Conservation (phyloP, 2,329 filamentous ascomycete species). For the Neofusicoccum parvum region DNA sequence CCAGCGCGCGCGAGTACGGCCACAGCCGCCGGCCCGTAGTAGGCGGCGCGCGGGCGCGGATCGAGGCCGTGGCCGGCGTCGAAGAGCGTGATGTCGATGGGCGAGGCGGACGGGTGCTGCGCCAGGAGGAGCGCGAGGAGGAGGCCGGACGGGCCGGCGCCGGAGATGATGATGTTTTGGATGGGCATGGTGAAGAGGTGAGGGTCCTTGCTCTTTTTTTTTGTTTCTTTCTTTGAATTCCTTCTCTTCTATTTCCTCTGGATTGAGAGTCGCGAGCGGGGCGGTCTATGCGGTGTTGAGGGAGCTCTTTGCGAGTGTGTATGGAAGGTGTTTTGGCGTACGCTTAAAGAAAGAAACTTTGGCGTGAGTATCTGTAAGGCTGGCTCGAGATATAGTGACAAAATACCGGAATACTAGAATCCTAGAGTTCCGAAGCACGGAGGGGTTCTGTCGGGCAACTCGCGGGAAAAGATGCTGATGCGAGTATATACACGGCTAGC, state of each 20-base stretch:
- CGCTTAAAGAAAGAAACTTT: too few species aligned
- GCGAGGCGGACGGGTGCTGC: constrained; percentile 50
- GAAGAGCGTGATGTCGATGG: constrained; percentile 51
- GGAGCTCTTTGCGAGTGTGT: too few species aligned
- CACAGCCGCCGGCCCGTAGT: constrained; percentile 62
- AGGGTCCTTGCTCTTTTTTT: not conserved
- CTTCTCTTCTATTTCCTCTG: too few species aligned
- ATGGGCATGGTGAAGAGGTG: not conserved
- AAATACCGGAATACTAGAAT: too few species aligned
- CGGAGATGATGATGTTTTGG: constrained; percentile 33
- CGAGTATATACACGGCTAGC: too few species aligned
- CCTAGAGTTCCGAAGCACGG: too few species aligned
- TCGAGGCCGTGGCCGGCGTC: constrained; percentile 59
- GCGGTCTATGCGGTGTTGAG: too few species aligned
- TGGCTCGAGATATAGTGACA: too few species aligned
- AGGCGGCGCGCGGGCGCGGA: constrained; percentile 63
- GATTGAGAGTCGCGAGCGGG: too few species aligned
- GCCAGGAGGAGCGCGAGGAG: constrained; percentile 52
- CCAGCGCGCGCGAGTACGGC: constrained; percentile 62
- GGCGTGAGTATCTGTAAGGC: too few species aligned
- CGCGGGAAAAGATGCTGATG: too few species aligned
- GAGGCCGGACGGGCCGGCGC: constrained; percentile 38
- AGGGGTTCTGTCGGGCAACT: too few species aligned
- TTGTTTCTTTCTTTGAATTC: not conserved
- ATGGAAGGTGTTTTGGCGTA: not conserved